Evolutionary conservation across 169 alveolate species (phyloP).

Genomic region (Theileria parva): DNA sequence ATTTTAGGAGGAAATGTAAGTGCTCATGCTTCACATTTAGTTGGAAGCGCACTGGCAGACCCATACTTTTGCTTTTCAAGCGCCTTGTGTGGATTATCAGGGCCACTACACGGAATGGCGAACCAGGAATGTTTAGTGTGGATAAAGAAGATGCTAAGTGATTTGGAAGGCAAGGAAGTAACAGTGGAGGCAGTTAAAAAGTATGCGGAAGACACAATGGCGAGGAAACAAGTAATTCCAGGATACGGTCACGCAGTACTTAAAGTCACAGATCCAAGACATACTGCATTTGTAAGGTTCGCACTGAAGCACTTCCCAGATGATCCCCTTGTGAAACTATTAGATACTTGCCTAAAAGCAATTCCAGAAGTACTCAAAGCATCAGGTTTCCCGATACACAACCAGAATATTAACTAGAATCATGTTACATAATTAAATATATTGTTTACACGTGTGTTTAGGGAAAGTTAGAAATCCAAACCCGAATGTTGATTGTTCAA

Average conservation of each 20-base stretch:
- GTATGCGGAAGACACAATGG: slow-evolving; percentile 77
- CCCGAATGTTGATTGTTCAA: slow-evolving; percentile 96
- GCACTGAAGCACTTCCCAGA: slow-evolving; percentile 83
- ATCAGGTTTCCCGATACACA: neutral
- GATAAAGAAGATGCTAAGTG: slow-evolving; percentile 81
- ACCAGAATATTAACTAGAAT: neutral
- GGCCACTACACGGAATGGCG: slow-evolving; percentile 95
- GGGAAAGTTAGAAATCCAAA: slow-evolving; percentile 93
- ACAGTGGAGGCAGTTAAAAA: slow-evolving; percentile 68
- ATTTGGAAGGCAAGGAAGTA: slow-evolving; percentile 73
- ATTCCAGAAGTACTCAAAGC: slow-evolving; percentile 61
- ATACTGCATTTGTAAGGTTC: slow-evolving; percentile 81
- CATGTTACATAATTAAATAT: neutral
- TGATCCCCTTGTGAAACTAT: slow-evolving; percentile 82
- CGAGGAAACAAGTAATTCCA: slow-evolving; percentile 89
- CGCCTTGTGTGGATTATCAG: slow-evolving; percentile 89
- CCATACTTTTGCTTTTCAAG: slow-evolving; percentile 89
- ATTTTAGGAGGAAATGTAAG: slow-evolving; percentile 90
- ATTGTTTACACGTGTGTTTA: slow-evolving; percentile 3
- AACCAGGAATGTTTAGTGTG: slow-evolving; percentile 92
- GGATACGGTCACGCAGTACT: slow-evolving; percentile 98
- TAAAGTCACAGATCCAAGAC: slow-evolving; percentile 94
- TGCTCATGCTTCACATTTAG: slow-evolving; percentile 92
- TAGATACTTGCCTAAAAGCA: slow-evolving; percentile 66
- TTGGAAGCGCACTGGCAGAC: slow-evolving; percentile 91